Evolutionary conservation across 2,329 filamentous ascomycete genomes (phyloP), one percentile per base, ranked within the genome.

Genomic region (Tolypocladium guangdongense): DNA sequence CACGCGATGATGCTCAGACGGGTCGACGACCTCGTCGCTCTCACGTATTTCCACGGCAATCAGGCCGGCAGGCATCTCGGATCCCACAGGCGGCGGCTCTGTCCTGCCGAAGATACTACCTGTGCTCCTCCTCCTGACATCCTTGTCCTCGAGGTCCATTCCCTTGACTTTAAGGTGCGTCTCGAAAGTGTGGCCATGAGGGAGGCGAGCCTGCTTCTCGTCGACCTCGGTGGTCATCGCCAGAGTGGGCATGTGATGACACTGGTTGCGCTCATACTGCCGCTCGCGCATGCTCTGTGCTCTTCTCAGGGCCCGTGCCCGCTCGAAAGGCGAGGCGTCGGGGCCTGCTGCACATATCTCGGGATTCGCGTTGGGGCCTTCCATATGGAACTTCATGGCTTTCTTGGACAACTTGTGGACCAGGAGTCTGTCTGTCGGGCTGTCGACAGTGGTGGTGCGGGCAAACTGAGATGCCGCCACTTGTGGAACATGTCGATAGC

Each of bases 381-480:
- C 66, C 24, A 68, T 54, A 55, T 75, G 71, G 52, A 70, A 68
- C 38, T 69, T 72, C 54, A 78, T 61, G 2, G 71, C 73, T 22
- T 66, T 63, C 39, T 68, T 66, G 8, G 76, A 75, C 14, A 78
- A 61, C 51, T 69, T 74, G 58, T 77, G 75, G 14, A 70, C 63
- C 11, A 68, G 62, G 7, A 62, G 61, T 49, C 63, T 68, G 33
- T 73, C 64, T 30, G 66, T 65, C 62, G 69, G 66, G 41, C 62
- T 60, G 22, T 73, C 72, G 18, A 72, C 68, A 1, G 77, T 80
- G 0, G 79, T 75, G 0, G 80, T 83, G 45, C 72, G 67, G 11
- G 74, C 67, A 60, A 83, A 83, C 54, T 82, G 78, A 14, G 72
- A 62, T 1, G 80, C 79, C 0, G 80, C 80, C 37, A 77, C 71